phyloP scores from a whole-genome alignment of 2,329 filamentous ascomycete genomes.

The Fusarium kyushuense region DNA sequence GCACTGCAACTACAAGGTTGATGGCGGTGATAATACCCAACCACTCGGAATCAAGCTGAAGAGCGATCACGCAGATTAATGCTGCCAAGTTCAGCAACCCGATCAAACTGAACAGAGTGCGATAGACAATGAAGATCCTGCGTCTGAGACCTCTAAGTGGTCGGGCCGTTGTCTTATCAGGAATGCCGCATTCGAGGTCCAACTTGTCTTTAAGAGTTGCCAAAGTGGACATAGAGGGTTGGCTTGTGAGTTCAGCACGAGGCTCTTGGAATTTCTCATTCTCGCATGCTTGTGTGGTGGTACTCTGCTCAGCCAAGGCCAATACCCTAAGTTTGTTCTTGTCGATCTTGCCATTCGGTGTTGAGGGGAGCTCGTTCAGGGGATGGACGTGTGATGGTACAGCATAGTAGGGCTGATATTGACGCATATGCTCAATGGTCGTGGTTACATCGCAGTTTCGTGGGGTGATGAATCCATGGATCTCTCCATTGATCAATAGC shows the following conservation, averaged over 20 bases:
- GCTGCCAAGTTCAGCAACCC: conserved; percentile 64
- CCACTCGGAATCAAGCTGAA: conserved; percentile 52
- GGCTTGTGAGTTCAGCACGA: conserved; percentile 48
- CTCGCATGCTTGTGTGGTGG: conserved; percentile 14
- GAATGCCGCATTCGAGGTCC: conserved; percentile 51
- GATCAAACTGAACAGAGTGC: conserved; percentile 67
- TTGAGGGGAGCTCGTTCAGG: conserved; percentile 61
- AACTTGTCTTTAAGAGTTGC: conserved; percentile 47
- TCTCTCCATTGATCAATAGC: conserved; percentile 60
- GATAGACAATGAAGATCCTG: conserved; percentile 65
- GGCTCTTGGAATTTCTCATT: conserved; percentile 3
- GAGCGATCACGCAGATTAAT: conserved; percentile 57
- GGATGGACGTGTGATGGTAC: conserved; percentile 61
- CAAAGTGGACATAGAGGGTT: conserved; percentile 51
- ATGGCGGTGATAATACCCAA: conserved; percentile 59
- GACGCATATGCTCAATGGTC: conserved; percentile 56
- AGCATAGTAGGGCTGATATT: conserved; percentile 66
- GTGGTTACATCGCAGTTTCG: conserved; percentile 51
- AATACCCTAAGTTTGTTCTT: conserved; percentile 59
- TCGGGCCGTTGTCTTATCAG: conserved; percentile 56
- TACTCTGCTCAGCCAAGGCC: conserved; percentile 36
- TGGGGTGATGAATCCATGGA: conserved; percentile 64
- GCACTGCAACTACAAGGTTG: conserved; percentile 63
- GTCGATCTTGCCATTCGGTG: conserved; percentile 68
- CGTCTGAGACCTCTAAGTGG: conserved; percentile 57